Percentiles rank a stretch among this genome's conserved stretches.
Conservation (phyloP, 768 basidiomycete species). For the Naganishia vaughanmartiniae region DNA sequence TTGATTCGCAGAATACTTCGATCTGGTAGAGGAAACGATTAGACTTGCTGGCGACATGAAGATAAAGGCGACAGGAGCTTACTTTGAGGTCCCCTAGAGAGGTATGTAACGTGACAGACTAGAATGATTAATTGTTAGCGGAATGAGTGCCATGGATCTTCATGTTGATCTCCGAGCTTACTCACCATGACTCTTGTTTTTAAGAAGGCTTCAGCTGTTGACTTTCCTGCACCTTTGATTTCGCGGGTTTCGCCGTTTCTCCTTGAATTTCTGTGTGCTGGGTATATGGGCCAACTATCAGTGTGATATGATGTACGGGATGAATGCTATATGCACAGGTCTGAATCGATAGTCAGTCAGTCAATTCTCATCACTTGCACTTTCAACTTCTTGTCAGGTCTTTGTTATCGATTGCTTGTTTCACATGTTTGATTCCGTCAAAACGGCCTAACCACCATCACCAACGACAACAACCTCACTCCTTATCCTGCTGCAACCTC, state of each 20-base stretch:
- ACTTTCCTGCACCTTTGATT: no score
- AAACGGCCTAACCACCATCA: no score
- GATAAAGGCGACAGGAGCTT: slow-evolving; percentile 29
- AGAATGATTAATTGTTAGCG: background rate
- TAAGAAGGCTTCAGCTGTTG: no score
- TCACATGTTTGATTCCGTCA: background rate
- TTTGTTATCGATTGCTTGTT: background rate
- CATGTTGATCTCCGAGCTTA: background rate
- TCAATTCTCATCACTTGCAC: no score
- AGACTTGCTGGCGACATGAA: background rate
- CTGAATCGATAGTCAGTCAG: no score
- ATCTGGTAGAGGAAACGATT: slow-evolving; percentile 59
- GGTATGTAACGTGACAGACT: slow-evolving; percentile 95
- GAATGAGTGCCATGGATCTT: background rate
- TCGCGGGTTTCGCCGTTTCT: no score
- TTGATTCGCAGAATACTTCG: slow-evolving; percentile 95
- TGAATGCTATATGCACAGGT: no score
- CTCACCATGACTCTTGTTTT: slow-evolving; percentile 1
- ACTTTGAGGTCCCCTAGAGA: slow-evolving; percentile 95
- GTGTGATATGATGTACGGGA: no score
- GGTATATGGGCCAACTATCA: background rate
- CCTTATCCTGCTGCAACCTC: no score
- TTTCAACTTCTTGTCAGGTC: background rate
- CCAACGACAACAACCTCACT: no score
- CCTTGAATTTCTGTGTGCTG: no score